phyloP scores from a whole-genome alignment of 768 basidiomycete genomes.

The Steccherinum ochraceum region DNA sequence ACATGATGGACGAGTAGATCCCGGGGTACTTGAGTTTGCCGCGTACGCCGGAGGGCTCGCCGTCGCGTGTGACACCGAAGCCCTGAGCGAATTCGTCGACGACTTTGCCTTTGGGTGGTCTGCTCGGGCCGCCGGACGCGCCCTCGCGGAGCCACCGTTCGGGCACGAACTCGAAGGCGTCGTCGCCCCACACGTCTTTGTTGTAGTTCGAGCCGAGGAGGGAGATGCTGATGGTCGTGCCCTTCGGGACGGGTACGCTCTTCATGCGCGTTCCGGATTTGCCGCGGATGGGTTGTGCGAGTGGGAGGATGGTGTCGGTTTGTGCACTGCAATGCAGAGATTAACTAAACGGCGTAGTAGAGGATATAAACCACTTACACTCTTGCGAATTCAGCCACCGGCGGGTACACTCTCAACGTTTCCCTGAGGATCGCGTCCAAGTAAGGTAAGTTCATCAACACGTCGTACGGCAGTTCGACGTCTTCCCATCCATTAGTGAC shows the following conservation, averaged over 20 bases:
- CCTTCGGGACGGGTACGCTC: constrained; percentile 38
- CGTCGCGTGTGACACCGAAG: background rate
- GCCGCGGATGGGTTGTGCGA: constrained; percentile 39
- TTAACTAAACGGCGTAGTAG: background rate
- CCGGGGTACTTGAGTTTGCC: constrained; percentile 14
- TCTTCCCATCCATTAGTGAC: constrained; percentile 3
- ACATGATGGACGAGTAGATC: constrained; percentile 12
- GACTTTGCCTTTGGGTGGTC: background rate
- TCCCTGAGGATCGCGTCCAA: constrained; percentile 40
- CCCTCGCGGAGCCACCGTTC: constrained; percentile 47
- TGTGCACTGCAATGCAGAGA: constrained; percentile 18
- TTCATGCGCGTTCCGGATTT: constrained; percentile 30
- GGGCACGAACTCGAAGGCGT: constrained; percentile 50
- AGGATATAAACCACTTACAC: background rate
- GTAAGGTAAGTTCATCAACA: constrained; percentile 35
- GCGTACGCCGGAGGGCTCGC: background rate
- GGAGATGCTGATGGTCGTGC: constrained; percentile 35
- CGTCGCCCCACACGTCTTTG: constrained; percentile 51
- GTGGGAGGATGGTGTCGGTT: constrained; percentile 51
- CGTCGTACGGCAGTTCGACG: constrained; percentile 30
- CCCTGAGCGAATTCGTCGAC: constrained; percentile 2
- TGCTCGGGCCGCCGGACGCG: background rate
- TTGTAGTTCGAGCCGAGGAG: constrained; percentile 43
- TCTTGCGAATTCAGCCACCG: constrained; percentile 5
- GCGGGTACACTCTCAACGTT: constrained; percentile 34